These are phyloP conservation scores for Leccinum longicurvipes DNA, from an alignment of 768 basidiomycete species.

Conservation along the genomic window DNA sequence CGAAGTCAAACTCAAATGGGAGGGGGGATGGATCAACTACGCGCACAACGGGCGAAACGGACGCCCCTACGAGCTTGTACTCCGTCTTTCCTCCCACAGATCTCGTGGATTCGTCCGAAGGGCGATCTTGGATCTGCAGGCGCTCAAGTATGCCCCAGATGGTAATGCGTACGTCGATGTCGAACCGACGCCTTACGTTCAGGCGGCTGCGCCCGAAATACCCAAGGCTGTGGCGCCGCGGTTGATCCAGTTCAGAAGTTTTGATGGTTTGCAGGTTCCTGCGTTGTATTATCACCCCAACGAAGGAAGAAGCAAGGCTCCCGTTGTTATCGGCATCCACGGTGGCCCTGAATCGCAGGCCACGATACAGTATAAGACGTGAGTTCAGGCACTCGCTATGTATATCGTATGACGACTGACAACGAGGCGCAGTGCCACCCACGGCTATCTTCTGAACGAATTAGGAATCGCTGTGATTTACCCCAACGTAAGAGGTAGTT, in stretches of 20 bases:
- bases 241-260: slow-evolving; percentile 38
- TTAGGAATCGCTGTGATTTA: slow-evolving; percentile 39
- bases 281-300: slow-evolving; percentile 42
- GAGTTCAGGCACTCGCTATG: slow-evolving; percentile 3
- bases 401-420: slow-evolving; percentile 1
- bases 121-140: slow-evolving; percentile 31
- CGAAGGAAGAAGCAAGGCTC: slow-evolving; percentile 23
- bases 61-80: slow-evolving; percentile 31
- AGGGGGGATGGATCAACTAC: slow-evolving; percentile 31
- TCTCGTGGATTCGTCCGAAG: slow-evolving; percentile 25
- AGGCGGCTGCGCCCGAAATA: slow-evolving; percentile 32
- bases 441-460: slow-evolving; percentile 42
- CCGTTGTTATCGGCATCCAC: slow-evolving; percentile 38
- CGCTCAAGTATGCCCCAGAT: slow-evolving; percentile 15
- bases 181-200: slow-evolving; percentile 28
- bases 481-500: slow-evolving; percentile 43
- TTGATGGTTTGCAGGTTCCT: slow-evolving; percentile 39
- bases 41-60: slow-evolving; percentile 33
- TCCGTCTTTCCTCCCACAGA: slow-evolving; percentile 32
- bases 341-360: slow-evolving; percentile 40
- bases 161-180: slow-evolving; percentile 29
- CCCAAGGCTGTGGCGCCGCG: slow-evolving; percentile 29
- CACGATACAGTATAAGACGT: slow-evolving; percentile 34
- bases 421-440: slow-evolving; percentile 25
- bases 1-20: slow-evolving; percentile 32